phyloP scores from a whole-genome alignment of 1,139 yeast species.

The Kluyveromyces marxianus region DNA sequence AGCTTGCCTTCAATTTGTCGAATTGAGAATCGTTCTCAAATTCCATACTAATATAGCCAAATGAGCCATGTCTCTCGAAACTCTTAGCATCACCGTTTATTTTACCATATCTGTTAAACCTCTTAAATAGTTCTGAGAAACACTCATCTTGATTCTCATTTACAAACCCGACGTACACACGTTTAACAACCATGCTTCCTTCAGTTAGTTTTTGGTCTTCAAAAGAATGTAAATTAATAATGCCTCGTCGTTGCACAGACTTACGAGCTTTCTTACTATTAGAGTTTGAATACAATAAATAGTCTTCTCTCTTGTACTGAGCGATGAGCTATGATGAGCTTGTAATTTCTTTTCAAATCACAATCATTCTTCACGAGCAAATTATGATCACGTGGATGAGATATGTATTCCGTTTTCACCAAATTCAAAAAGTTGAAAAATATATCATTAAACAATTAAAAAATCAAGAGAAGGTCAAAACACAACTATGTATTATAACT shows the following conservation, averaged over 20 bases:
- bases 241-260: too few relatives aligned
- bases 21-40: slow-evolving; percentile 39
- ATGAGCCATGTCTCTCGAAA: slow-evolving; percentile 41
- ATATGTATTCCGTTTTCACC: too few relatives aligned
- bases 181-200: slow-evolving; percentile 13
- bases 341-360: too few relatives aligned
- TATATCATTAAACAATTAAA: too few relatives aligned
- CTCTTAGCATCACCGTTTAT: slow-evolving; percentile 31
- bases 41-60: slow-evolving; percentile 59
- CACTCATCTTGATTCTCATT: slow-evolving; percentile 32
- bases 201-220: neutral
- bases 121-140: slow-evolving; percentile 30
- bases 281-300: too few relatives aligned
- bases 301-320: neutral
- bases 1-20: slow-evolving; percentile 43
- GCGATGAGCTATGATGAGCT: neutral
- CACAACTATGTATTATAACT: too few relatives aligned
- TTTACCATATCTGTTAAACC: slow-evolving; percentile 47
- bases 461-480: too few relatives aligned
- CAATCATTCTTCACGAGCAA: too few relatives aligned
- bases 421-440: too few relatives aligned
- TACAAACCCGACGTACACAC: slow-evolving; percentile 49
- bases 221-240: too few relatives aligned
- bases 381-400: too few relatives aligned
- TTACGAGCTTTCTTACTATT: too few relatives aligned